phyloP scores from a whole-genome alignment of 2,329 filamentous ascomycete genomes.

The Cercospora beticola region DNA sequence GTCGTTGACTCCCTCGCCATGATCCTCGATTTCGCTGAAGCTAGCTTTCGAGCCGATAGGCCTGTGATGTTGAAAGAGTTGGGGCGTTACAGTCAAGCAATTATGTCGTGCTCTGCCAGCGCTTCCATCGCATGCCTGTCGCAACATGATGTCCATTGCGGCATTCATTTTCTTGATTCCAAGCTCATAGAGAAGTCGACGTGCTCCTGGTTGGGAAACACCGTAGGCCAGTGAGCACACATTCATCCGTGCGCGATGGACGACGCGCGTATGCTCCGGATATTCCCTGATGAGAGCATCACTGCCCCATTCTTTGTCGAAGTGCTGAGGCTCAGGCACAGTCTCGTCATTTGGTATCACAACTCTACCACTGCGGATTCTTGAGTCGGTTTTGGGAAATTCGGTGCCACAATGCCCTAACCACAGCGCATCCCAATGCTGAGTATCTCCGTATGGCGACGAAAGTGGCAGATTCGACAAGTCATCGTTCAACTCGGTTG shows the following conservation, averaged over 20 bases:
- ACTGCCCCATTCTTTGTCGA: constrained; percentile 29
- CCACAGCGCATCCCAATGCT: constrained; percentile 40
- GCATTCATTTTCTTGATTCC: constrained; percentile 44
- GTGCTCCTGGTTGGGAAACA: constrained; percentile 48
- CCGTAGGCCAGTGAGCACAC: constrained; percentile 49
- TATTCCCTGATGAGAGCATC: constrained; percentile 23
- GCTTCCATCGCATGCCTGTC: constrained; percentile 35
- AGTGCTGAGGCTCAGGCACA: constrained; percentile 24
- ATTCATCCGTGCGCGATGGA: constrained; percentile 45
- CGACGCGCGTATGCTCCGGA: constrained; percentile 44
- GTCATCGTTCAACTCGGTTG: constrained; percentile 20
- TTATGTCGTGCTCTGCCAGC: constrained; percentile 37
- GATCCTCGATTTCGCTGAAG: constrained; percentile 43
- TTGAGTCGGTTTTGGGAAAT: constrained; percentile 8
- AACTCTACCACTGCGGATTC: constrained; percentile 21
- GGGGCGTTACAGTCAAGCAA: constrained; percentile 46
- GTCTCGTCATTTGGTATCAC: constrained; percentile 26
- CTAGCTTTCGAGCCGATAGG: constrained; percentile 40
- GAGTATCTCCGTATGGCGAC: constrained; percentile 41
- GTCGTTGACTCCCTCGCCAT: constrained; percentile 37
- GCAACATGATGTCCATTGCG: constrained; percentile 40
- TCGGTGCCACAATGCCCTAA: constrained; percentile 36
- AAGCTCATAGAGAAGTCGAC: constrained; percentile 46
- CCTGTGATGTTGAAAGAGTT: constrained; percentile 51
- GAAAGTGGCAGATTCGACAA: constrained; percentile 25